These are phyloP conservation scores for Trypanosomatidae sp. DNA, from an alignment of 208 protist species.

Conservation along the genomic window DNA sequence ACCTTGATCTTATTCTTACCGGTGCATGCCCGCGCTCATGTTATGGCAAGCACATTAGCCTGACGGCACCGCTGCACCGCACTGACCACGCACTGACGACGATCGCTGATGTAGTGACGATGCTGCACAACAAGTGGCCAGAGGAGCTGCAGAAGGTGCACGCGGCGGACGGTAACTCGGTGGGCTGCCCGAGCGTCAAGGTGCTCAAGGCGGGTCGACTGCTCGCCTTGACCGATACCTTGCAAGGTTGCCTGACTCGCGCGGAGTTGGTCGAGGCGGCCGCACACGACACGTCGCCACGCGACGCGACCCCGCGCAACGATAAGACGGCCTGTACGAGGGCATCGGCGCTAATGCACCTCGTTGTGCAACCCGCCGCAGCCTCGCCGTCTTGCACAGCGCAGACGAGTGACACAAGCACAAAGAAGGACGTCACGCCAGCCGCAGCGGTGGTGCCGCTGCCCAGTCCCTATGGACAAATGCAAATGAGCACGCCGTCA, in stretches of 20 bases:
- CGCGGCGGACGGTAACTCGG: too few relatives aligned
- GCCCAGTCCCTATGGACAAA: neutral
- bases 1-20: conserved; percentile 55
- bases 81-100: conserved; percentile 25
- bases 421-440: conserved; percentile 1
- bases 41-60: conserved; percentile 43
- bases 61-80: conserved; percentile 25
- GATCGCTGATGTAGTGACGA: conserved; percentile 15
- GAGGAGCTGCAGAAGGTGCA: conserved; percentile 22
- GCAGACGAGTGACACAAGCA: too few relatives aligned
- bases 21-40: conserved; percentile 41
- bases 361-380: conserved; percentile 25
- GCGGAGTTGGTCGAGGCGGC: conserved; percentile 8
- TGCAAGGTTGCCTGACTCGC: conserved; percentile 17
- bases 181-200: too few relatives aligned
- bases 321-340: conserved; percentile 1
- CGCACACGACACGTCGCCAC: conserved; percentile 1
- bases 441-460: neutral
- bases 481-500: neutral
- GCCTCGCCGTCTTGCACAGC: neutral
- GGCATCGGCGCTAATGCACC: conserved; percentile 24
- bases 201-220: conserved; percentile 51
- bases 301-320: conserved; percentile 5
- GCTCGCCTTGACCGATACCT: conserved; percentile 17
- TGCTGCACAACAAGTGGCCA: conserved; percentile 54